Base-by-base conservation (phyloP, 2,329 filamentous ascomycete species). In the Cladosporium sp. region DNA sequence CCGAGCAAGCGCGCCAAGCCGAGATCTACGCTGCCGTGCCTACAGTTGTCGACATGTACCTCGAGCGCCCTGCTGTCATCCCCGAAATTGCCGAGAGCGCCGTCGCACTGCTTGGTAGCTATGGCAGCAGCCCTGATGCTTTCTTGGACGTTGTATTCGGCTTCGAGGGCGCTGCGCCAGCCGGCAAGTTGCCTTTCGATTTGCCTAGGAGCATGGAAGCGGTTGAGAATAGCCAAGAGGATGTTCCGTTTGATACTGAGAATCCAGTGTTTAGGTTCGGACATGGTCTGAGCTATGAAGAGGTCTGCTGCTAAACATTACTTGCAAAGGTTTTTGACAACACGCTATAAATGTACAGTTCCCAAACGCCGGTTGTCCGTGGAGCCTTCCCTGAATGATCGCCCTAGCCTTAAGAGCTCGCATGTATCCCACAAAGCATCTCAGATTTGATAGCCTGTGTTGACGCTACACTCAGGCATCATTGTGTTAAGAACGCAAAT, bases 101-200 rank as follows among this genome's bases (percentile, higher is more conserved):
- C 1, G 66, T 67, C 3, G 76, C 75, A 1, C 60, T 79, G 49
- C 56, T 77, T 36, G 75, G 67, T 9, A 77, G 72, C 62, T 79
- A 72, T 55, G 77, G 77, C 0, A 74, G 72, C 38, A 70, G 72
- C 14, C 66, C 69, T 0, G 73, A 77, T 1, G 77, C 77, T 0
- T 78, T 79, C 57, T 61, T 81, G 5, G 78, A 80, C 59, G 68
- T 80, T 1, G 60, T 78, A 1, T 75, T 80, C 58, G 71, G 70
- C 0, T 62, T 70, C 7, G 67, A 73, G 39, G 70, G 68, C 1
- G 71, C 69, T 7, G 64, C 64, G 8, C 79, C 79, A 0, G 63
- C 73, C 59, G 78, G 79, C 0, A 75, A 70, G 65, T 59, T 81
- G 59, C 78, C 78, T 0, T 80, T 80, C 64, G 79, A 82, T 64